Base-by-base conservation (phyloP, 1,284 basidiomycete genomes). In the Irpex sp. region DNA sequence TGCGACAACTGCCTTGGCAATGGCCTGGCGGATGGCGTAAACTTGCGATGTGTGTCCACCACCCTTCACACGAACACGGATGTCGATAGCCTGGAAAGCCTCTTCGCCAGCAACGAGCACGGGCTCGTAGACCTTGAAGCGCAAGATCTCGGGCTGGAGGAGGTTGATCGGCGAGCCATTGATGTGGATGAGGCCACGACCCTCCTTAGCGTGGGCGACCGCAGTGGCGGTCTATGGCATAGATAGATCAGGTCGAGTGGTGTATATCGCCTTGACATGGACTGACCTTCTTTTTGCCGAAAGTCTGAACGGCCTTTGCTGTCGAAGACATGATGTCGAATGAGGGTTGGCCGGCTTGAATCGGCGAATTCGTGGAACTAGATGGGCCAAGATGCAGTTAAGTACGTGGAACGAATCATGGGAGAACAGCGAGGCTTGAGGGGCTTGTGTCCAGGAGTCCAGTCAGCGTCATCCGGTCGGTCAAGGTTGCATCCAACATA, bases 21-120 rank as follows among this genome's bases (percentile, higher is more conserved):
- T 97, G 58, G 97, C 97, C 84, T 99, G 97, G 72, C 97, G 95
- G 79, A 99, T 95, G 70, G 97, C 97, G 82, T 99, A 99, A 70
- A 99, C 87, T 81, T 99, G 97, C 66, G 97, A 98, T 68, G 95
- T 96, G 85, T 98, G 97, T 81, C 97, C 97, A 88, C 97, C 97
- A 82, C 97, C 97, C 81, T 96, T 97, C 71, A 98, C 97, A 64
- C 96, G 94, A 65, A 99, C 93, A 72, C 97, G 94, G 81, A 99
- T 96, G 83, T 99, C 97, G 74, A 99, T 84, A 70, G 84, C 82
- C 66, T 84, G 79, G 75, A 97, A 94, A 63, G 89, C 85, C 64
- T 96, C 94, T 75, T 94, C 90, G 69, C 93, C 93, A 64, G 89
- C 89, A 65, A 96, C 91, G 69, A 97, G 90, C 75, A 97, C 82